Evolutionary conservation across 2,329 filamentous ascomycete species (phyloP), one percentile per base, ranked within the genome.

Genomic region (Rhinocladiella mackenziei): DNA sequence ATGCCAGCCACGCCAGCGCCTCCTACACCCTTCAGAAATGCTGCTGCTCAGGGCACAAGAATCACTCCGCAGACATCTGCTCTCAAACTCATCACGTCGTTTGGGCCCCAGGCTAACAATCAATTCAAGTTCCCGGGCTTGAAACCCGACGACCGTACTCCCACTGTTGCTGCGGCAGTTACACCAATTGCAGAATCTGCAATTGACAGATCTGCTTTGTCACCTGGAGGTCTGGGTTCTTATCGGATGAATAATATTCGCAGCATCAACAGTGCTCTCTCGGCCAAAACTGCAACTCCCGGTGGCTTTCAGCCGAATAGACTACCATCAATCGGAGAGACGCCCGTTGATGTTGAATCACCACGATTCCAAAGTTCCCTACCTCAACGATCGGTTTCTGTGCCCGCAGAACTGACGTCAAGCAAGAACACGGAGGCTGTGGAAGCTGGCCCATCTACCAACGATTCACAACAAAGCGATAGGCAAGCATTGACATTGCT

Each of bases 81-180:
- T 0, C 71, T 97, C 48, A 95, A 94, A 63, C 77, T 97, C 2
- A 94, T 97, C 58, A 97, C 92, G 0, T 83, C 85, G 0, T 97
- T 98, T 58, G 84, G 81, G 15, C 45, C 58, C 5, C 62, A 67
- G 23, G 53, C 60, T 0, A 64, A 59, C 28, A 57, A 63, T 3
- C 81, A 83, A 50, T 78, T 81, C 40, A 81, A 79, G 64, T 81
- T 86, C 66, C 79, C 73, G 13, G 72, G 75, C 3, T 56, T 74
- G 19, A 71, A 67, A 29, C 69, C 70, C 3, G 75, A 76, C 42
- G 75, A 77, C 45, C 69, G 70, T 25, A 95, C 89, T 0, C 89
- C 89, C 0, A 84, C 89, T 54, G 85, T 85, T 46, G 69, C 65
- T 7, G 82, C 81, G 1, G 87, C 84, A n/a, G 77, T 86, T 1